Percentiles rank a stretch among this genome's conserved stretches.
These are phyloP conservation scores for Vigna nakashimae DNA, from an alignment of 306 rosid genomes.

Conservation along the genomic window DNA sequence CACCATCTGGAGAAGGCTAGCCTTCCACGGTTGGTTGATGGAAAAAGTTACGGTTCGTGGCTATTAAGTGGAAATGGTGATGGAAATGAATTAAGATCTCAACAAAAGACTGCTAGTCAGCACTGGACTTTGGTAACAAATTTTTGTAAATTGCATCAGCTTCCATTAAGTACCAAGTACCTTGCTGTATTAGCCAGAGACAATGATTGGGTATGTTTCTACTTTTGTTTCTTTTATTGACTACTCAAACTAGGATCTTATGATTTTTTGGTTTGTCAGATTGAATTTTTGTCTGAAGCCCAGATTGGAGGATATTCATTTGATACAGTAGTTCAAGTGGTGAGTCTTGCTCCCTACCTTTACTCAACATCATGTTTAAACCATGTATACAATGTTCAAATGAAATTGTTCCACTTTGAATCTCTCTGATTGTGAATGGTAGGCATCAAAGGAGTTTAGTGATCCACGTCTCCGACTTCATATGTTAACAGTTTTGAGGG, in stretches of 20 bases:
- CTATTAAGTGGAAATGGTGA: conserved; percentile 76
- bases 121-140: conserved; percentile 85
- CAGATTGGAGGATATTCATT: conserved; percentile 88
- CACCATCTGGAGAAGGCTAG: conserved; percentile 88
- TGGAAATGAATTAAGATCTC: conserved; percentile 84
- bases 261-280: conserved; percentile 57
- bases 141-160: conserved; percentile 88
- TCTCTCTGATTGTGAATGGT: conserved; percentile 45
- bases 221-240: conserved; percentile 33
- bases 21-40: conserved; percentile 67
- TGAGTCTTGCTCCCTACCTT: conserved; percentile 49
- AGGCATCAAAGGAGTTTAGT: conserved; percentile 94
- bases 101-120: conserved; percentile 91
- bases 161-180: conserved; percentile 87
- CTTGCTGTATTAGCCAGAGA: conserved; percentile 89
- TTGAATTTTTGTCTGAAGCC: conserved; percentile 94
- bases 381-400: neutral
- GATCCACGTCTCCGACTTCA: conserved; percentile 89
- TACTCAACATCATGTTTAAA: conserved; percentile 16
- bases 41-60: conserved; percentile 89
- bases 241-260: conserved; percentile 29
- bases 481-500: conserved; percentile 83
- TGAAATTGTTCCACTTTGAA: conserved; percentile 40
- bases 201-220: conserved; percentile 85
- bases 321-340: conserved; percentile 77